Evolutionary conservation across 2,329 filamentous ascomycete genomes (phyloP).

Genomic region (Colletotrichum melonis): DNA sequence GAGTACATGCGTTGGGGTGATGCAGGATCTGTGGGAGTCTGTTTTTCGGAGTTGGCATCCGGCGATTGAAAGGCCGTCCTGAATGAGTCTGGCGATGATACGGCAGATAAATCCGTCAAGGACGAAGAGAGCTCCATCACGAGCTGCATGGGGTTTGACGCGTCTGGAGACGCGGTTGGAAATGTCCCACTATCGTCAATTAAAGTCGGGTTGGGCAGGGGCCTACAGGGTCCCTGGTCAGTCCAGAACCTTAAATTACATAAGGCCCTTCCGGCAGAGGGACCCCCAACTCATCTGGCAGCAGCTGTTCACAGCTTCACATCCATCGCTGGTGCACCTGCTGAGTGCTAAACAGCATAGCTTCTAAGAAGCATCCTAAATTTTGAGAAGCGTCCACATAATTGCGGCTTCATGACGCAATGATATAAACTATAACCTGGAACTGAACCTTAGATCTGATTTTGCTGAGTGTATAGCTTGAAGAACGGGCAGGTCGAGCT

Average conservation of each 20-base stretch:
- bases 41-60: background rate
- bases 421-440: no score
- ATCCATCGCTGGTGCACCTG: background rate
- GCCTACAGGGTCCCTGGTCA: background rate
- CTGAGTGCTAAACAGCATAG: background rate
- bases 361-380: no score
- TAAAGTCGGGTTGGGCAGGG: constrained; percentile 15
- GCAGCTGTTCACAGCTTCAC: background rate
- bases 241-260: constrained; percentile 2
- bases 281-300: no score
- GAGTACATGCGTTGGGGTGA: background rate
- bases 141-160: constrained; percentile 26
- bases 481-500: background rate
- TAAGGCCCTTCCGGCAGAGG: background rate
- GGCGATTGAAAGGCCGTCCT: constrained; percentile 29
- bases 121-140: background rate
- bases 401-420: no score
- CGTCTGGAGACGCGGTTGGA: constrained; percentile 28
- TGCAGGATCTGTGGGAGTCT: background rate
- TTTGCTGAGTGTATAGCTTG: no score
- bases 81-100: constrained; percentile 26
- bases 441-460: no score
- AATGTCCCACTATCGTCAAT: constrained; percentile 20
- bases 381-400: no score
- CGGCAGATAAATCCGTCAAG: constrained; percentile 1